Conservation (phyloP, 306 rosid species). For the Vachellia collinsii region DNA sequence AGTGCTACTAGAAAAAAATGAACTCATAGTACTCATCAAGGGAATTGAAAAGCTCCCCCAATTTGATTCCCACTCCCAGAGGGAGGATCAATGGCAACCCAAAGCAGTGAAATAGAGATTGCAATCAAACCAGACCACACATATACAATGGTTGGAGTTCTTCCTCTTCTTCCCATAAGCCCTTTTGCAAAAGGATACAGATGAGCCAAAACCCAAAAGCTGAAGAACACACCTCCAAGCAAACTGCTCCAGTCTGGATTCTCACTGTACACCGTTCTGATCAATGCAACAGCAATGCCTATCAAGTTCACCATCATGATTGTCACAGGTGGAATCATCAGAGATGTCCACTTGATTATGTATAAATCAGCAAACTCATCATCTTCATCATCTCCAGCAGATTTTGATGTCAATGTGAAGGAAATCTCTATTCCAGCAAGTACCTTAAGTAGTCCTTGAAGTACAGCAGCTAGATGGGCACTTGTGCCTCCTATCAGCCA, state of each 20-base stretch:
- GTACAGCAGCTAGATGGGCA: conserved; percentile 80
- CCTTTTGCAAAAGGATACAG: conserved; percentile 82
- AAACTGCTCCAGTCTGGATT: conserved; percentile 59
- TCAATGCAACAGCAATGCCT: conserved; percentile 57
- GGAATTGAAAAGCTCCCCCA: conserved; percentile 78
- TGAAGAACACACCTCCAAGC: conserved; percentile 76
- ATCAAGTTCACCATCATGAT: conserved; percentile 74
- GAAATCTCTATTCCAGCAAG: conserved; percentile 80
- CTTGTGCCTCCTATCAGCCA: conserved; percentile 91
- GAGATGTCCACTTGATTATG: conserved; percentile 65
- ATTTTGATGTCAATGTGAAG: conserved; percentile 79
- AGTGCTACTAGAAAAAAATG: conserved; percentile 34
- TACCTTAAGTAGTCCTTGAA: conserved; percentile 76
- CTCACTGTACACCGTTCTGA: conserved; percentile 62
- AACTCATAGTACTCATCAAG: conserved; percentile 51
- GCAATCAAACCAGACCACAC: conserved; percentile 83
- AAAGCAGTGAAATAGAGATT: conserved; percentile 73
- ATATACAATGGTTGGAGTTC: conserved; percentile 69
- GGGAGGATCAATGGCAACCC: conserved; percentile 82
- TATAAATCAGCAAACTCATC: conserved; percentile 69
- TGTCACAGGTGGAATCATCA: conserved; percentile 71
- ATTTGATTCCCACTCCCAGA: conserved; percentile 53
- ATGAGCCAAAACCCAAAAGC: conserved; percentile 82
- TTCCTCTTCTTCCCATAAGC: conserved; percentile 75
- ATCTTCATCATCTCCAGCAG: conserved; percentile 56